Evolutionary conservation across 1,284 basidiomycete genomes (phyloP).

Genomic region (Ustilago trichophora): DNA sequence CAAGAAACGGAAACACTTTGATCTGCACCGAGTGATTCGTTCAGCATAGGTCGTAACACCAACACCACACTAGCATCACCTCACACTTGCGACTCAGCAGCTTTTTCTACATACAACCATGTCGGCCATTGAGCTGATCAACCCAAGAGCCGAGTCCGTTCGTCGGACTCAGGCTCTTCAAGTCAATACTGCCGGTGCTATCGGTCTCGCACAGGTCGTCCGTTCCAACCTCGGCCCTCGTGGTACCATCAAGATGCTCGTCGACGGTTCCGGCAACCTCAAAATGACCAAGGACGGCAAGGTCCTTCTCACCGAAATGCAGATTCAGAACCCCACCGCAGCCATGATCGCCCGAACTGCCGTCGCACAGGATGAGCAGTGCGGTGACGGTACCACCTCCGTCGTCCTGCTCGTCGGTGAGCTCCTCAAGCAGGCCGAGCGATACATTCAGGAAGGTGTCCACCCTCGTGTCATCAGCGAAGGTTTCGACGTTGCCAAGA

Average conservation of each 20-base stretch:
- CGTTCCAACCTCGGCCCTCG: slow-evolving; percentile 88
- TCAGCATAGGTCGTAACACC: too few relatives aligned
- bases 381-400: slow-evolving; percentile 97
- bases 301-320: slow-evolving; percentile 98
- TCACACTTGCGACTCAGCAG: neutral
- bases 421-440: slow-evolving; percentile 95
- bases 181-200: slow-evolving; percentile 83
- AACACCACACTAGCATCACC: neutral
- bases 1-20: too few relatives aligned
- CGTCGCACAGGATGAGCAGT: slow-evolving; percentile 98
- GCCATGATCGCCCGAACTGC: slow-evolving; percentile 99
- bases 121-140: slow-evolving; percentile 66
- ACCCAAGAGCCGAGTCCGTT: slow-evolving; percentile 82
- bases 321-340: slow-evolving; percentile 96
- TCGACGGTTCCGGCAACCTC: slow-evolving; percentile 98
- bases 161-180: slow-evolving; percentile 89
- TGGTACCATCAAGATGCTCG: slow-evolving; percentile 94
- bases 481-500: slow-evolving; percentile 97
- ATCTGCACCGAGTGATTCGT: too few relatives aligned
- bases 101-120: slow-evolving; percentile 24
- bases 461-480: slow-evolving; percentile 95
- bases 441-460: slow-evolving; percentile 96
- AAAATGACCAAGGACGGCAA: slow-evolving; percentile 99
- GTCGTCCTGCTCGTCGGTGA: slow-evolving; percentile 98
- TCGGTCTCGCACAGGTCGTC: slow-evolving; percentile 96